Percentiles rank a stretch among this genome's conserved stretches.
phyloP scores from a whole-genome alignment of 1,284 basidiomycete genomes.

The Naganishia sp. region DNA sequence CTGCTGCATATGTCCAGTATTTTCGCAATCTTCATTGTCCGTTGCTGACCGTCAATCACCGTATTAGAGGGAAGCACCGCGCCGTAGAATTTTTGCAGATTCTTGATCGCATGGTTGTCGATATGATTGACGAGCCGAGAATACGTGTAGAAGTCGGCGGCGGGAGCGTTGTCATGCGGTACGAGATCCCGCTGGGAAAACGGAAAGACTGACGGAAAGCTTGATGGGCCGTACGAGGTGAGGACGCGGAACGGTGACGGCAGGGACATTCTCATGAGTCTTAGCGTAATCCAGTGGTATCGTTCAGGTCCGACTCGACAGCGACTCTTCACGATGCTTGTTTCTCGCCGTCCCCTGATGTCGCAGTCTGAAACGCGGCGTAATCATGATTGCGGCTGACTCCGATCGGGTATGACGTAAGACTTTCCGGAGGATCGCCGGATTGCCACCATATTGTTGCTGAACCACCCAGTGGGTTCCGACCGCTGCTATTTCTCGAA shows the following conservation, averaged over 20 bases:
- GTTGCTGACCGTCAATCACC: not conserved
- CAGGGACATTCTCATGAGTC: slow-evolving; percentile 27
- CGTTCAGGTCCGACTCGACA: not conserved
- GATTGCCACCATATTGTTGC: no score
- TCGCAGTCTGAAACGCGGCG: slow-evolving; percentile 11
- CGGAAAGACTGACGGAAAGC: slow-evolving; percentile 32
- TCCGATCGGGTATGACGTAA: slow-evolving; percentile 19
- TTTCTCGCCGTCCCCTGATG: not conserved
- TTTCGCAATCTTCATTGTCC: slow-evolving; percentile 23
- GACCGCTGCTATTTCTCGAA: no score
- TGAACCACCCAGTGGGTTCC: no score
- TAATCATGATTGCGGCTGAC: not conserved
- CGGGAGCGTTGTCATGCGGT: slow-evolving; percentile 38
- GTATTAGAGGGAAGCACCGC: slow-evolving; percentile 34
- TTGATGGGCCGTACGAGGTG: slow-evolving; percentile 17
- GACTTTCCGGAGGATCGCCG: not conserved
- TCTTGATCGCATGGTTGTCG: slow-evolving; percentile 38
- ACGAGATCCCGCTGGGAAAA: slow-evolving; percentile 37
- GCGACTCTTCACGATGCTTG: not conserved
- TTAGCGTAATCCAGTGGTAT: not conserved
- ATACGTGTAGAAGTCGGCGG: slow-evolving; percentile 39
- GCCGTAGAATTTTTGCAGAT: slow-evolving; percentile 38
- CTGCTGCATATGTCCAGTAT: slow-evolving; percentile 44
- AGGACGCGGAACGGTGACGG: slow-evolving; percentile 16
- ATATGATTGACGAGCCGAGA: slow-evolving; percentile 42